A percentile compares a stretch with the other conserved stretches of the same genome.
phyloP scores from a whole-genome alignment of 208 protist species.

The Herpetomonas tarakana region DNA sequence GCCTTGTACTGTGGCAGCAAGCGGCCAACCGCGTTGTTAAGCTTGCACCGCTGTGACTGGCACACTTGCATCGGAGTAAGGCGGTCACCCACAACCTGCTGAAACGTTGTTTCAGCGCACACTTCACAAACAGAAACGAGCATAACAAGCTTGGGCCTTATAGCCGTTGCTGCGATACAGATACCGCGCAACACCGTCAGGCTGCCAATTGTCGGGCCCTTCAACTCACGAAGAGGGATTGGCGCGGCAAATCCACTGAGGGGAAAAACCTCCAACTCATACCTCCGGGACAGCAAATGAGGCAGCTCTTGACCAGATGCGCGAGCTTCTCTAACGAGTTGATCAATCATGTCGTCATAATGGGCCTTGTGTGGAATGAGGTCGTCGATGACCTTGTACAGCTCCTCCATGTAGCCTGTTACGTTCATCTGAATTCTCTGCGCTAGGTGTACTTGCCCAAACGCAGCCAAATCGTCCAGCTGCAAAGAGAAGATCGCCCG shows the following conservation, averaged over 20 bases:
- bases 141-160: conserved; percentile 81
- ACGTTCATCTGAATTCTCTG: conserved; percentile 88
- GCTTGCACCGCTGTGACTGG: conserved; percentile 84
- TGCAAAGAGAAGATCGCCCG: conserved; percentile 43
- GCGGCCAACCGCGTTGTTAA: conserved; percentile 75
- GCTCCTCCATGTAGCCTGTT: conserved; percentile 76
- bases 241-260: conserved; percentile 34
- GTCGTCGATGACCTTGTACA: conserved; percentile 71
- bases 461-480: conserved; percentile 64
- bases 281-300: conserved; percentile 56
- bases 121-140: conserved; percentile 88
- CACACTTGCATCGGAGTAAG: conserved; percentile 80
- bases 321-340: conserved; percentile 60
- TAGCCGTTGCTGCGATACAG: conserved; percentile 83
- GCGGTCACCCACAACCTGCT: conserved; percentile 86
- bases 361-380: conserved; percentile 45
- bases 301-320: conserved; percentile 62
- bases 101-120: conserved; percentile 86
- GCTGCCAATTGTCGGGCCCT: conserved; percentile 68
- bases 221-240: conserved; percentile 67
- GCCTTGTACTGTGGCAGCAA: conserved; percentile 86
- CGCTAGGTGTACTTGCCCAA: conserved; percentile 69
- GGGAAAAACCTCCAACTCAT: conserved; percentile 70
- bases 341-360: conserved; percentile 68
- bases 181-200: conserved; percentile 83